These are phyloP conservation scores for Diaporthe batatas DNA, from an alignment of 2,329 filamentous ascomycete genomes.

Conservation along the genomic window DNA sequence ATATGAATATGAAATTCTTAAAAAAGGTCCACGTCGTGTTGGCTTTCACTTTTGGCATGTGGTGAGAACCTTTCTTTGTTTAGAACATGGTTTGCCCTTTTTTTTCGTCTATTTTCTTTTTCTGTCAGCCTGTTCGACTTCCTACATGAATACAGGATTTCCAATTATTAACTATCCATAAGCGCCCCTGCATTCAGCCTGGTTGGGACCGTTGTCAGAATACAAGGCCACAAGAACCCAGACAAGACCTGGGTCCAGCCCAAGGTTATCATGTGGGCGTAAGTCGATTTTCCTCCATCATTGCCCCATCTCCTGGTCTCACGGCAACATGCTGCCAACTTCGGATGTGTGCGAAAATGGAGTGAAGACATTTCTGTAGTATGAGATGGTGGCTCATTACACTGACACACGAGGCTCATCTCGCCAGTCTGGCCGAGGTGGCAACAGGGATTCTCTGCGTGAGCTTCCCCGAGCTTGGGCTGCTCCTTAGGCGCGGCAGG, in stretches of 20 bases:
- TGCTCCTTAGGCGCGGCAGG: not conserved
- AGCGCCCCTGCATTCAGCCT: conserved; percentile 23
- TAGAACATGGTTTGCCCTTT: not conserved
- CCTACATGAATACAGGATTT: not conserved
- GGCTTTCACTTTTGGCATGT: conserved; percentile 20
- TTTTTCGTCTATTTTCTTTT: too few species aligned
- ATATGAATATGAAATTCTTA: not conserved
- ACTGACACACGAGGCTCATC: not conserved
- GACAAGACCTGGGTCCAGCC: conserved; percentile 32
- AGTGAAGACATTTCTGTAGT: not conserved
- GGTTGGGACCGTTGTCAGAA: conserved; percentile 9
- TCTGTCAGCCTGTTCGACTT: too few species aligned
- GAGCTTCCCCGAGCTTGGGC: too few species aligned
- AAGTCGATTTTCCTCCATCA: not conserved
- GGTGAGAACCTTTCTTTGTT: not conserved
- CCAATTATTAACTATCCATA: not conserved
- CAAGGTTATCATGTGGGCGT: conserved; percentile 28
- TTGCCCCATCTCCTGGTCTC: not conserved
- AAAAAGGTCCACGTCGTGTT: conserved; percentile 10
- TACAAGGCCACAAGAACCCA: conserved; percentile 3
- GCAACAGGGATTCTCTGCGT: too few species aligned
- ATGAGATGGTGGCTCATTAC: not conserved
- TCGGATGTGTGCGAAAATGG: not conserved
- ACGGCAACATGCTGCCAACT: too few species aligned
- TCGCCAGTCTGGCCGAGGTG: too few species aligned